Percentiles rank a stretch among this genome's conserved stretches.
Evolutionary conservation across 352 stramenopile species (phyloP).

Genomic region (Phytophthora pinifolia): DNA sequence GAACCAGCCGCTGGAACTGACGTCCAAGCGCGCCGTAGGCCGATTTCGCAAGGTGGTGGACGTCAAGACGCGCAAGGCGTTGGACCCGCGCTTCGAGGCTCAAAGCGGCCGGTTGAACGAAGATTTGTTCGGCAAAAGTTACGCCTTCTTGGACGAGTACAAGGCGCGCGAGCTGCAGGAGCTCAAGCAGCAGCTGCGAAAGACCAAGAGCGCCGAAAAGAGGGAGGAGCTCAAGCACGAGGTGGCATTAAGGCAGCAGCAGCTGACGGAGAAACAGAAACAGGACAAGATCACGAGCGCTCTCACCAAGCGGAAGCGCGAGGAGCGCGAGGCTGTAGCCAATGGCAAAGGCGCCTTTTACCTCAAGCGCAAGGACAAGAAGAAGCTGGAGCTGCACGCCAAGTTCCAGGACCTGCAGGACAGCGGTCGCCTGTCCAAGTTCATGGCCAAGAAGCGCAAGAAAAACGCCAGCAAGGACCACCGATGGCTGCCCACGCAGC

Average conservation of each 20-base stretch:
- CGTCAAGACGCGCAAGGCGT: constrained; percentile 64
- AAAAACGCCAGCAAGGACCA: constrained; percentile 94
- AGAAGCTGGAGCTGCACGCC: constrained; percentile 87
- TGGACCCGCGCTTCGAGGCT: constrained; percentile 89
- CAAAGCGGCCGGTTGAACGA: constrained; percentile 87
- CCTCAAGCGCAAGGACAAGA: constrained; percentile 92
- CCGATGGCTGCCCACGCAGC: constrained; percentile 86
- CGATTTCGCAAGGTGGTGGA: constrained; percentile 83
- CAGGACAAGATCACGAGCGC: constrained; percentile 67
- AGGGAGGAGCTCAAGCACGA: constrained; percentile 84
- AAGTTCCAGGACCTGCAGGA: constrained; percentile 91
- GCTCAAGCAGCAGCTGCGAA: constrained; percentile 80
- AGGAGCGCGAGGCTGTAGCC: constrained; percentile 88
- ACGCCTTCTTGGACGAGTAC: constrained; percentile 90
- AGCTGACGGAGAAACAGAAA: constrained; percentile 76
- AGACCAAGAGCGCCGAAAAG: constrained; percentile 59
- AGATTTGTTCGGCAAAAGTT: constrained; percentile 87
- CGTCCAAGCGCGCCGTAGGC: constrained; percentile 79
- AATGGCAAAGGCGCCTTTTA: constrained; percentile 91
- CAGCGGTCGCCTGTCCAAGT: constrained; percentile 88
- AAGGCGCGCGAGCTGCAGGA: constrained; percentile 86
- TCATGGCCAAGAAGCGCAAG: constrained; percentile 93
- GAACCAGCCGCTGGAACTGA: constrained; percentile 86
- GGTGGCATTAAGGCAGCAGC: constrained; percentile 68
- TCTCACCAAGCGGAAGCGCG: constrained; percentile 79